phyloP scores from a whole-genome alignment of 2,329 filamentous ascomycete species.

The Alternaria sp. region DNA sequence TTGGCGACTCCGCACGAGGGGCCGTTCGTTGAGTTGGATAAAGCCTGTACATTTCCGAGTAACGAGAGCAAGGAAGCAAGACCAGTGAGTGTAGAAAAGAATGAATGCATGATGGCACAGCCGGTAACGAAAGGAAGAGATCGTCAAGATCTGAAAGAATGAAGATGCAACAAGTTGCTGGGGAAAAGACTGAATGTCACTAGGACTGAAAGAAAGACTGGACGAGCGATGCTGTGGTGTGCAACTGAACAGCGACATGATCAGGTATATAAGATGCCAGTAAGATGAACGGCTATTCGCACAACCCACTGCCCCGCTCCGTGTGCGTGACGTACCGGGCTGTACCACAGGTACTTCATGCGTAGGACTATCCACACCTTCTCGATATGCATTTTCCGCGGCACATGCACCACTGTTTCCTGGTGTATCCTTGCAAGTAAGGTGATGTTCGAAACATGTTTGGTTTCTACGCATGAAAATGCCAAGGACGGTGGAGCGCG shows the following conservation, averaged over 20 bases:
- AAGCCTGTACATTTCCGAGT: slow-evolving; percentile 23
- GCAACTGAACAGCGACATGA: neutral
- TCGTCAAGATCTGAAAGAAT: slow-evolving; percentile 35
- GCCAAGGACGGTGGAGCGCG: slow-evolving; percentile 1
- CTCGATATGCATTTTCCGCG: neutral
- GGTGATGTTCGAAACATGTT: slow-evolving; percentile 41
- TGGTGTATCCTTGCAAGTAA: slow-evolving; percentile 18
- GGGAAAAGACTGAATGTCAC: slow-evolving; percentile 37
- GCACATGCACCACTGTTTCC: slow-evolving; percentile 1
- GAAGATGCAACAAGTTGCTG: slow-evolving; percentile 23
- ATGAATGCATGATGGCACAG: slow-evolving; percentile 40
- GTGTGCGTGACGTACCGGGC: slow-evolving; percentile 23
- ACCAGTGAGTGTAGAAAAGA: slow-evolving; percentile 31
- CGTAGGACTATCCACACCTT: slow-evolving; percentile 3
- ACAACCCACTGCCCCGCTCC: slow-evolving; percentile 24
- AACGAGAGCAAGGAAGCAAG: slow-evolving; percentile 30
- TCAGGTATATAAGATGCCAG: slow-evolving; percentile 3
- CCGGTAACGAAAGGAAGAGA: slow-evolving; percentile 36
- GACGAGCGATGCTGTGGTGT: slow-evolving; percentile 7
- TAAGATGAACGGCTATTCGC: slow-evolving; percentile 20
- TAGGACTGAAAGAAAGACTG: slow-evolving; percentile 32
- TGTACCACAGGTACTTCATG: slow-evolving; percentile 31
- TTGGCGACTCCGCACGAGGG: slow-evolving; percentile 31
- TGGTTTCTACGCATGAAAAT: slow-evolving; percentile 26
- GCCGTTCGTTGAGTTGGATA: slow-evolving; percentile 25